Evolutionary conservation across 768 basidiomycete species (phyloP).

Genomic region (Cystofilobasidium capitatum): DNA sequence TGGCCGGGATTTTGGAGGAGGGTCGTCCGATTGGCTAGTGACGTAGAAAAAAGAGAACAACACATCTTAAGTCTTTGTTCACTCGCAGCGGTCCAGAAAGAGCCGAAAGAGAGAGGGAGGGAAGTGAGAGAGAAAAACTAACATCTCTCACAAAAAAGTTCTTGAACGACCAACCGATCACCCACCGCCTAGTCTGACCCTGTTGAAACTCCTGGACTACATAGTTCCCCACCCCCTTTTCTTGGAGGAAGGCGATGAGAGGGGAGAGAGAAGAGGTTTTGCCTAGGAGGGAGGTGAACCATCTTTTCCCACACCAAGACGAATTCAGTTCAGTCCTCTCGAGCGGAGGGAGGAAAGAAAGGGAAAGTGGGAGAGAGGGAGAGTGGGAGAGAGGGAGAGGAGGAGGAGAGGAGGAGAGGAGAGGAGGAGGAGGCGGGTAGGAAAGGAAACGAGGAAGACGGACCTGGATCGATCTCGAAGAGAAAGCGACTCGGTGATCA

Average conservation of each 20-base stretch:
- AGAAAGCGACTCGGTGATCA: slow-evolving; percentile 63
- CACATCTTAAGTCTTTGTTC: no score
- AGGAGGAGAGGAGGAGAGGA: not conserved
- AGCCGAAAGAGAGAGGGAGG: not conserved
- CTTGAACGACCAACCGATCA: slow-evolving; percentile 72
- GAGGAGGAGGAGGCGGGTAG: not conserved
- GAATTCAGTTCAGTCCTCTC: no score
- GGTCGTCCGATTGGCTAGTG: slow-evolving; percentile 43
- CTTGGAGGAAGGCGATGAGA: slow-evolving; percentile 52
- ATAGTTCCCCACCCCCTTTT: slow-evolving; percentile 57
- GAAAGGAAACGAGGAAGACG: slow-evolving; percentile 24
- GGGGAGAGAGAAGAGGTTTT: slow-evolving; percentile 63
- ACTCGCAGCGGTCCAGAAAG: not conserved
- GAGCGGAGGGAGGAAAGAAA: slow-evolving; percentile 4
- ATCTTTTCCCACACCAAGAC: slow-evolving; percentile 43
- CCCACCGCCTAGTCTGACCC: slow-evolving; percentile 87
- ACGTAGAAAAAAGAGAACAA: slow-evolving; percentile 33
- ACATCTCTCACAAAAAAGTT: slow-evolving; percentile 66
- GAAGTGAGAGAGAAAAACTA: slow-evolving; percentile 35
- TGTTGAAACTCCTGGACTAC: slow-evolving; percentile 72
- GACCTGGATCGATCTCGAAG: slow-evolving; percentile 51
- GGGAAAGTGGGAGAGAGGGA: not conserved
- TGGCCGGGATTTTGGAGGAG: slow-evolving; percentile 47
- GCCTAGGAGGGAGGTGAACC: slow-evolving; percentile 91
- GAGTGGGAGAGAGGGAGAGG: not conserved